These are phyloP conservation scores for Platanthera guangdongensis DNA, from an alignment of 106 monocot genomes.

Conservation along the genomic window DNA sequence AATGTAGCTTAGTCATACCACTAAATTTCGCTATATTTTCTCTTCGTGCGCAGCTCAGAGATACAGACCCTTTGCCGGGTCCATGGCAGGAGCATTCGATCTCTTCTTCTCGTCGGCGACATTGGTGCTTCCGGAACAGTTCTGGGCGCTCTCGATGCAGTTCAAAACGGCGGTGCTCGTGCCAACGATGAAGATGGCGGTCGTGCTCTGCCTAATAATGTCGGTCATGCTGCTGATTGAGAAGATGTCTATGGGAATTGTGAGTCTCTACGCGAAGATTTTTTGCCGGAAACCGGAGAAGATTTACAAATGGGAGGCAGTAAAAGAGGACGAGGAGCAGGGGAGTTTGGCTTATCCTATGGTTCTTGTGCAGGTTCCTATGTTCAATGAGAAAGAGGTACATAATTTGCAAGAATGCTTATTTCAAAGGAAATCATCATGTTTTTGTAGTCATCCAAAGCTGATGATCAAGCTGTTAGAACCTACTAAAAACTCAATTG, in stretches of 20 bases:
- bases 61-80: not conserved
- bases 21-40: not conserved
- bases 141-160: not conserved
- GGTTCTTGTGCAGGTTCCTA: slow-evolving; percentile 24
- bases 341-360: slow-evolving; percentile 26
- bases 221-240: slow-evolving; percentile 21
- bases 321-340: slow-evolving; percentile 31
- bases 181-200: slow-evolving; percentile 9
- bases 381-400: slow-evolving; percentile 25
- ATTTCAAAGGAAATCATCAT: not conserved
- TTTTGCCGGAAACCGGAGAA: slow-evolving; percentile 28
- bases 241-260: slow-evolving; percentile 19
- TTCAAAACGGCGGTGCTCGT: slow-evolving; percentile 12
- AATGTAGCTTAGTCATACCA: not conserved
- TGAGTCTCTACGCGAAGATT: slow-evolving; percentile 29
- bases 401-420: not conserved
- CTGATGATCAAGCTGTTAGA: no score
- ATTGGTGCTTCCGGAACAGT: slow-evolving; percentile 1
- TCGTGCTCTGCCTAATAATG: slow-evolving; percentile 14
- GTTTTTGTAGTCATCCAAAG: no score
- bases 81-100: slow-evolving; percentile 6
- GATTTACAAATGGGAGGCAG: slow-evolving; percentile 39
- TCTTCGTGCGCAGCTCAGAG: not conserved
- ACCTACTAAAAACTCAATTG: no score
- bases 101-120: not conserved